Evolutionary conservation across 305 asterid genomes (phyloP).

Genomic region (Plantago lanceolata): DNA sequence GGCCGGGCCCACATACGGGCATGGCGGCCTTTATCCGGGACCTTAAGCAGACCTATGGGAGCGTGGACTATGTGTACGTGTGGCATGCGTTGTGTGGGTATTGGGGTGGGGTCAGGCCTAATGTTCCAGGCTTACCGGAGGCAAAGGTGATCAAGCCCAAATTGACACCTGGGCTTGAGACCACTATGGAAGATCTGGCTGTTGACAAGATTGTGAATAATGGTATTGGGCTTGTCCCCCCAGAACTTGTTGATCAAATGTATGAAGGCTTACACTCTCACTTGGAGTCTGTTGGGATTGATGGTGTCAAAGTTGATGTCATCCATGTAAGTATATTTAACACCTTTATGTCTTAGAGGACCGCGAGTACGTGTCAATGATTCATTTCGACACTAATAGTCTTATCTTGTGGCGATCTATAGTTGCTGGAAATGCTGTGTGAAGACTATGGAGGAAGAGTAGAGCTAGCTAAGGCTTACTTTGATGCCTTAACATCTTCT

Average conservation of each 20-base stretch:
- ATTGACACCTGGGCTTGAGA: slow-evolving; percentile 71
- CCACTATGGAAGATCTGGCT: slow-evolving; percentile 88
- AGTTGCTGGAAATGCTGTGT: slow-evolving; percentile 81
- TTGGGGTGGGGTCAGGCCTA: slow-evolving; percentile 93
- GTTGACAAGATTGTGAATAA: slow-evolving; percentile 88
- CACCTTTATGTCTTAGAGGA: no score
- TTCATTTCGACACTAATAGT: no score
- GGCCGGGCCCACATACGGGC: slow-evolving; percentile 45
- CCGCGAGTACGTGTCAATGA: no score
- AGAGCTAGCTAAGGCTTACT: slow-evolving; percentile 78
- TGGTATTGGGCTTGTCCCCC: slow-evolving; percentile 87
- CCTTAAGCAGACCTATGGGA: slow-evolving; percentile 49
- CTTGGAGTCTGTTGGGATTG: slow-evolving; percentile 73
- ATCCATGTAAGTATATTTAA: slow-evolving; percentile 68
- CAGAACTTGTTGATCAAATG: slow-evolving; percentile 50
- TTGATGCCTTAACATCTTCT: slow-evolving; percentile 58
- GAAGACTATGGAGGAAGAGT: slow-evolving; percentile 90
- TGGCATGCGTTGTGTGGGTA: slow-evolving; percentile 96
- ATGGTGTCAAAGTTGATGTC: slow-evolving; percentile 91
- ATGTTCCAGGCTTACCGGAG: slow-evolving; percentile 48
- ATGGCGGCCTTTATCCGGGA: slow-evolving; percentile 81
- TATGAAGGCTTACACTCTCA: slow-evolving; percentile 84
- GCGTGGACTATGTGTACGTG: slow-evolving; percentile 74
- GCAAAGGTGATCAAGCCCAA: slow-evolving; percentile 58
- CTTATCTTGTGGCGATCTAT: background rate